A percentile compares a stretch with the other conserved stretches of the same genome.
Evolutionary conservation across 768 basidiomycete genomes (phyloP).

Genomic region (Pholiota molesta): DNA sequence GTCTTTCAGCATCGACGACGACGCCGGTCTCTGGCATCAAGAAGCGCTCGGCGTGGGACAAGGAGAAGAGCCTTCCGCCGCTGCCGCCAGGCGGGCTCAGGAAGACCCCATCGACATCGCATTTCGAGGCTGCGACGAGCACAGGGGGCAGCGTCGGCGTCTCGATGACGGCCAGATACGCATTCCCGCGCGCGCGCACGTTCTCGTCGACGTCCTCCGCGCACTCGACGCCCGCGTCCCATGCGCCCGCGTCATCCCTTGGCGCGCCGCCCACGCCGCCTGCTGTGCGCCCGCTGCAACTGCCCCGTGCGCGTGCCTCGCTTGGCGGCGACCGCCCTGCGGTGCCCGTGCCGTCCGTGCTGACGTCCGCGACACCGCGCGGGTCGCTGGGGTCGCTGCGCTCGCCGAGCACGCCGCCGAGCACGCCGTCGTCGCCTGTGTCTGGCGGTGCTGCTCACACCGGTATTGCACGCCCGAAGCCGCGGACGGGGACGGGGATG

Average conservation of each 20-base stretch:
- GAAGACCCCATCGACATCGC: conserved; percentile 14
- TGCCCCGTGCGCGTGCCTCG: conserved; percentile 28
- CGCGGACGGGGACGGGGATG: conserved; percentile 75
- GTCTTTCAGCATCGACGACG: conserved; percentile 9
- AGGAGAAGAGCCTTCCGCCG: conserved; percentile 42
- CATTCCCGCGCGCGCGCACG: conserved; percentile 29
- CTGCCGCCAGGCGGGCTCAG: conserved; percentile 26
- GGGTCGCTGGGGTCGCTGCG: conserved; percentile 18
- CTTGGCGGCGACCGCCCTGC: conserved; percentile 34
- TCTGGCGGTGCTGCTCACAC: not conserved
- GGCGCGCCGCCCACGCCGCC: conserved; percentile 15
- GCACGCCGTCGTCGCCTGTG: not conserved
- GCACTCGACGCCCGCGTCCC: conserved; percentile 9
- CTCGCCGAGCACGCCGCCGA: conserved; percentile 21
- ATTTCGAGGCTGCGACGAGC: not conserved
- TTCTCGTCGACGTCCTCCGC: conserved; percentile 21
- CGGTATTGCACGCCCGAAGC: conserved; percentile 39
- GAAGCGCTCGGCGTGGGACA: conserved; percentile 21
- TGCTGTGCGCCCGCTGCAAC: conserved; percentile 32
- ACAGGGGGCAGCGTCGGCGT: not conserved
- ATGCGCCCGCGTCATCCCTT: conserved; percentile 2
- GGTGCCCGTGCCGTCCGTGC: conserved; percentile 32
- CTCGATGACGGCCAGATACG: conserved; percentile 3
- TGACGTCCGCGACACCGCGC: conserved; percentile 11
- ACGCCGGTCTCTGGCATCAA: conserved; percentile 9